These are phyloP conservation scores for Yarrowia keelungensis DNA, from an alignment of 805 yeast species.

Conservation along the genomic window DNA sequence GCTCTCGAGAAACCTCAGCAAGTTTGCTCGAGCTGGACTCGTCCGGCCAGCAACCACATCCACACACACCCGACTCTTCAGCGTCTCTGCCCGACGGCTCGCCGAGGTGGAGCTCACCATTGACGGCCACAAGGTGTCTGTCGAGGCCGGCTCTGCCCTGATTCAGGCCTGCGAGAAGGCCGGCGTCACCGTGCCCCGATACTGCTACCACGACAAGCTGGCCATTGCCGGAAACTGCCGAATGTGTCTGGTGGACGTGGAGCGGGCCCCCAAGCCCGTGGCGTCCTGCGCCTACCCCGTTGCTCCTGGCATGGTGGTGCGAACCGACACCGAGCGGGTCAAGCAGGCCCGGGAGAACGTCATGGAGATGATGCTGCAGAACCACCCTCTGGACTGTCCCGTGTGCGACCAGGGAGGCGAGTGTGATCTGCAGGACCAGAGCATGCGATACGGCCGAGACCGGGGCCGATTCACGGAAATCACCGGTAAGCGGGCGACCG, in stretches of 20 bases:
- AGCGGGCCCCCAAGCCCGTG: slow-evolving; percentile 85
- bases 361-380: slow-evolving; percentile 84
- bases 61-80: slow-evolving; percentile 46
- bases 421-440: slow-evolving; percentile 90
- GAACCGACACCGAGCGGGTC: slow-evolving; percentile 78
- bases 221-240: slow-evolving; percentile 93
- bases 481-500: slow-evolving; percentile 86
- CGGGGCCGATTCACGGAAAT: slow-evolving; percentile 85
- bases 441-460: slow-evolving; percentile 81
- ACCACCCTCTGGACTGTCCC: slow-evolving; percentile 92
- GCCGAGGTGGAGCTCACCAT: slow-evolving; percentile 64
- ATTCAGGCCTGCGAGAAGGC: slow-evolving; percentile 93
- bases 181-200: slow-evolving; percentile 85
- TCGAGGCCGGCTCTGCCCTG: slow-evolving; percentile 86
- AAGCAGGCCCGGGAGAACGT: slow-evolving; percentile 88
- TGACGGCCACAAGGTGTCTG: slow-evolving; percentile 76
- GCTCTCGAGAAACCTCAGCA: slow-evolving; percentile 40
- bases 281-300: slow-evolving; percentile 94
- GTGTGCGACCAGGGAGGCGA: slow-evolving; percentile 95
- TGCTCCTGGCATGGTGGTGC: slow-evolving; percentile 86
- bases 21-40: slow-evolving; percentile 39
- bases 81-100: slow-evolving; percentile 49
- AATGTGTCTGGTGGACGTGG: slow-evolving; percentile 90
- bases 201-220: slow-evolving; percentile 89
- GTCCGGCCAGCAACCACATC: slow-evolving; percentile 31